Evolutionary conservation across 345 rosid genomes (phyloP).

Genomic region (Psidium guajava): DNA sequence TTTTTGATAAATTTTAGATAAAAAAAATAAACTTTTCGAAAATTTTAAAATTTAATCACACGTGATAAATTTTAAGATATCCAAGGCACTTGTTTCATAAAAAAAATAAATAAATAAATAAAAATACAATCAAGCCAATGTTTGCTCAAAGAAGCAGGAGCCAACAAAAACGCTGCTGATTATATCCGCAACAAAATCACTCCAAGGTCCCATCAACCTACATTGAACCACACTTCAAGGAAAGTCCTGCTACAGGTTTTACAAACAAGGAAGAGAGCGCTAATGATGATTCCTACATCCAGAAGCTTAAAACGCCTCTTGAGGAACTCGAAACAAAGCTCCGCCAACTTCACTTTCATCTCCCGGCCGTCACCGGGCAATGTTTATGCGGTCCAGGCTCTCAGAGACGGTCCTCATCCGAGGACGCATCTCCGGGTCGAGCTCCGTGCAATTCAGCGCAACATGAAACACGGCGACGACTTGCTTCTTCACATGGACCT

Average conservation of each 20-base stretch:
- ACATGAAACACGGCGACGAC: slow-evolving; percentile 58
- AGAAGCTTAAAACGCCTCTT: neutral
- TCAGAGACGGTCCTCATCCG: slow-evolving; percentile 81
- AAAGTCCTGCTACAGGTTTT: neutral
- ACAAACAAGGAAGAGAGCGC: neutral
- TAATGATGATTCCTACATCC: neutral
- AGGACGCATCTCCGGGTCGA: slow-evolving; percentile 84
- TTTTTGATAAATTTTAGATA: too few species aligned
- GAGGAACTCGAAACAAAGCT: neutral
- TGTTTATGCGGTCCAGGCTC: slow-evolving; percentile 57
- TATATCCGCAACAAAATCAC: neutral
- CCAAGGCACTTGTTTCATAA: too few species aligned
- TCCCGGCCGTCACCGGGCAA: slow-evolving; percentile 8
- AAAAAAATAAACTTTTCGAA: too few species aligned
- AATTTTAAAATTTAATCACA: too few species aligned
- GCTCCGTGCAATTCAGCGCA: slow-evolving; percentile 82
- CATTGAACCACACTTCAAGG: neutral
- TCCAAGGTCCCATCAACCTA: neutral
- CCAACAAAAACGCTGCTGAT: neutral
- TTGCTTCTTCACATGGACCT: slow-evolving; percentile 61
- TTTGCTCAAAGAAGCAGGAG: neutral
- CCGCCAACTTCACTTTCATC: neutral
- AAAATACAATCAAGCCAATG: neutral
- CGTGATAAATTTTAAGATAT: too few species aligned
- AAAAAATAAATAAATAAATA: neutral